Evolutionary conservation across 768 basidiomycete species (phyloP).

Genomic region (Rhodocollybia butyracea): DNA sequence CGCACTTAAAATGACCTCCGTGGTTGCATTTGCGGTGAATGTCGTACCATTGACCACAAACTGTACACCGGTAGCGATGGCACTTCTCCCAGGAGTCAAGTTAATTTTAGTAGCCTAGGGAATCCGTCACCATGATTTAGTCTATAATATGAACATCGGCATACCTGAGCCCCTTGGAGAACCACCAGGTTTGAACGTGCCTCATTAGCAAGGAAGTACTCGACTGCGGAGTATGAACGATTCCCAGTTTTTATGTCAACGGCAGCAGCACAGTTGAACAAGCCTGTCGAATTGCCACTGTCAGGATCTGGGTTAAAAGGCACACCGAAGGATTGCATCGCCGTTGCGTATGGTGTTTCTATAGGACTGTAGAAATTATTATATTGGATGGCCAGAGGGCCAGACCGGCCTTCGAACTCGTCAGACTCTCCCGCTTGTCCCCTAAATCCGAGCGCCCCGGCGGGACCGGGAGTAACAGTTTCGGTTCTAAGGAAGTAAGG

Average conservation of each 20-base stretch:
- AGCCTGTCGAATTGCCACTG: constrained; percentile 1
- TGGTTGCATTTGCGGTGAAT: constrained; percentile 32
- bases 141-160: neutral
- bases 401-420: neutral
- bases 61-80: constrained; percentile 38
- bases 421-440: neutral
- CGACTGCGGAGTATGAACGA: constrained; percentile 7
- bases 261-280: neutral
- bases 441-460: neutral
- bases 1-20: constrained; percentile 42
- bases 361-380: neutral
- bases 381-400: neutral
- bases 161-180: constrained; percentile 22
- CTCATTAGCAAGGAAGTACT: neutral
- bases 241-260: constrained; percentile 6
- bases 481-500: constrained; percentile 7
- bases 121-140: neutral
- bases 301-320: constrained; percentile 1
- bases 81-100: constrained; percentile 7
- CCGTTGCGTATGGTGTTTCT: neutral
- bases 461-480: neutral
- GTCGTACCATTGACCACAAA: constrained; percentile 26
- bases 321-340: neutral
- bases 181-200: constrained; percentile 22
- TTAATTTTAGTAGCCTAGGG: constrained; percentile 16